Evolutionary conservation across 2,329 filamentous ascomycete species (phyloP), one percentile per base, ranked within the genome.

Genomic region (Colletotrichum lindemuthianum): DNA sequence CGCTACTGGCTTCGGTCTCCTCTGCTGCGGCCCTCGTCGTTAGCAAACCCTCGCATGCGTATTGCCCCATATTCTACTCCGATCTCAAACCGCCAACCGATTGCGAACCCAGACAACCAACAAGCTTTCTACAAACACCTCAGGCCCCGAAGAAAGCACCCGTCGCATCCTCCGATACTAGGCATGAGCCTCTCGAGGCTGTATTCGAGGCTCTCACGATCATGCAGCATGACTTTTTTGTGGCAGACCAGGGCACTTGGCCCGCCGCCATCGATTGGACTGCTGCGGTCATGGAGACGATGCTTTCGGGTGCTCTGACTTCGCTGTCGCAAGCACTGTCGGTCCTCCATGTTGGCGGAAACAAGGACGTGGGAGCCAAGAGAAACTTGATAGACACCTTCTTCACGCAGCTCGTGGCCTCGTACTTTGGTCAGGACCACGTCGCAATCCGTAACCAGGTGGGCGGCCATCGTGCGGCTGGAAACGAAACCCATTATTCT

Each of bases 251-350:
- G 40, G 93, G 92, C 10, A 93, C 88, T 33, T 98, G 94, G 92
- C 92, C 93, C 0, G 83, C 84, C 1, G 86, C 92, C 37, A 97
- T 97, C 71, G 95, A 97, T 79, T 98, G 95, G 95, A 98, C 95
- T 0, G 90, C 89, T 15, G 94, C 95, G 4, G 92, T 97, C 8
- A 82, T 92, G 70, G 89, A 89, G 47, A 97, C 94, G 0, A 88
- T 95, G 60, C 78, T 97, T 40, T 90, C 92, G 0, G 91, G 89
- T 12, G 86, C 89, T 3, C 83, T 96, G 13, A 86, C 84, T 13
- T 89, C 90, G n/a, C 79, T 97, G 58, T 91, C 91, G 39, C 82
- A 79, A 55, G 87, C 87, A 10, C 78, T 90, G 33, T 74, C 74
- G 39, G 70, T 77, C 16, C 60, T 79, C 41, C 69, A 76, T 45